These are phyloP conservation scores for Pulveroboletus sp. DNA, from an alignment of 768 basidiomycete species.

Conservation along the genomic window DNA sequence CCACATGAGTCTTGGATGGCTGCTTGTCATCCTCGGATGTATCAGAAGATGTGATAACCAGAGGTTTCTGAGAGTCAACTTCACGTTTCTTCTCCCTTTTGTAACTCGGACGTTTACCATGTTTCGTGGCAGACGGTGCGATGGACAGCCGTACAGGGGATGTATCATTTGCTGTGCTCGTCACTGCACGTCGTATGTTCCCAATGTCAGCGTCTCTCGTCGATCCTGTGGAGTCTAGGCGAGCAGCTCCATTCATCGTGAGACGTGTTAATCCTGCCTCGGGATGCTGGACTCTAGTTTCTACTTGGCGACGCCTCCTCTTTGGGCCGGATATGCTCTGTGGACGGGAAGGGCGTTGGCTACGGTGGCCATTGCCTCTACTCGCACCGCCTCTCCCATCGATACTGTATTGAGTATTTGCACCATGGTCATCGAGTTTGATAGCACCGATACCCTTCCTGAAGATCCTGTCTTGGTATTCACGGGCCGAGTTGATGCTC, in stretches of 20 bases:
- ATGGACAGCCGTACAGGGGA: not conserved
- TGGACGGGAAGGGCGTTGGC: not conserved
- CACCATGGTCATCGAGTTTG: not conserved
- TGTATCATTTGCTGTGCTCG: not conserved
- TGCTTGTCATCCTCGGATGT: slow-evolving; percentile 20
- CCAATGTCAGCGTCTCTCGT: not conserved
- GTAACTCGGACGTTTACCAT: not conserved
- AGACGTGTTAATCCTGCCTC: slow-evolving; percentile 9
- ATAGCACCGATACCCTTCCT: slow-evolving; percentile 9
- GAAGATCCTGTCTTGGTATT: not conserved
- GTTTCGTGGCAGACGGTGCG: not conserved
- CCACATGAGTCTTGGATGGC: not conserved
- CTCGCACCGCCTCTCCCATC: not conserved
- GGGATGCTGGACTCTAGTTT: not conserved
- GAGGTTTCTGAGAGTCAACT: slow-evolving; percentile 19
- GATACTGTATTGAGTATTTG: not conserved
- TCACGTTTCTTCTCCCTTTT: slow-evolving; percentile 20
- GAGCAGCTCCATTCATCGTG: not conserved
- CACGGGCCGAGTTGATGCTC: not conserved
- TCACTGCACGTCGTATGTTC: not conserved
- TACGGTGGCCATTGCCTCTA: not conserved
- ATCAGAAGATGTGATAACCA: slow-evolving; percentile 15
- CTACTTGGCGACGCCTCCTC: not conserved
- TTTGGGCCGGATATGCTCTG: not conserved
- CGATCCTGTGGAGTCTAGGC: not conserved